A percentile compares a stretch with the other conserved stretches of the same genome.
Evolutionary conservation across 2,329 filamentous ascomycete species (phyloP).

Genomic region (Onygenales sp.): DNA sequence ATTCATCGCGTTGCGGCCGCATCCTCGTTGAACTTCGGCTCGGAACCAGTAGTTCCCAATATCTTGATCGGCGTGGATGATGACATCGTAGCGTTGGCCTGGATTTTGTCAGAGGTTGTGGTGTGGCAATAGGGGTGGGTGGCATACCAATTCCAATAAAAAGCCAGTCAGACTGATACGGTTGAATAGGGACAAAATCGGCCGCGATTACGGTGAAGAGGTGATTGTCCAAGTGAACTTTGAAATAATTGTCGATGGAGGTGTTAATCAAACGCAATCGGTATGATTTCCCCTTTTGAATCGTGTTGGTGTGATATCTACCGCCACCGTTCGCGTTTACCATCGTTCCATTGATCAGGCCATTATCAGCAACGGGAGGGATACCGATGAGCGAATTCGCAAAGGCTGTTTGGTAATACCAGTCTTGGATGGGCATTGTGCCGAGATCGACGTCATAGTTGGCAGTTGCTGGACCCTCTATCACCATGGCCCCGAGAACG

Average conservation of each 20-base stretch:
- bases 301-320: neutral
- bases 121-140: neutral
- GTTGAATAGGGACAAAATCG: slow-evolving; percentile 3
- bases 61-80: slow-evolving; percentile 35
- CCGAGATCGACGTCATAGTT: slow-evolving; percentile 58
- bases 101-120: neutral
- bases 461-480: slow-evolving; percentile 49
- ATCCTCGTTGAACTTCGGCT: slow-evolving; percentile 4
- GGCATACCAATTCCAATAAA: slow-evolving; percentile 9
- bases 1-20: slow-evolving; percentile 2
- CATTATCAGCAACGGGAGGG: slow-evolving; percentile 3
- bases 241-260: slow-evolving; percentile 6
- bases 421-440: slow-evolving; percentile 51
- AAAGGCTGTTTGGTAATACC: slow-evolving; percentile 45
- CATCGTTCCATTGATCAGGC: slow-evolving; percentile 6
- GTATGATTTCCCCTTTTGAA: slow-evolving; percentile 1
- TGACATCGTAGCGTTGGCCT: slow-evolving; percentile 37
- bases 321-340: slow-evolving; percentile 2
- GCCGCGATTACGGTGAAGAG: slow-evolving; percentile 5
- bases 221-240: slow-evolving; percentile 9
- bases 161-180: slow-evolving; percentile 5
- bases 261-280: slow-evolving; percentile 5
- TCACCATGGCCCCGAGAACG: slow-evolving; percentile 48
- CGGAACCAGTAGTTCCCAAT: slow-evolving; percentile 34
- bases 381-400: slow-evolving; percentile 1